Conservation (phyloP, 176 grass and related monocot species). For the Zea mays region DNA sequence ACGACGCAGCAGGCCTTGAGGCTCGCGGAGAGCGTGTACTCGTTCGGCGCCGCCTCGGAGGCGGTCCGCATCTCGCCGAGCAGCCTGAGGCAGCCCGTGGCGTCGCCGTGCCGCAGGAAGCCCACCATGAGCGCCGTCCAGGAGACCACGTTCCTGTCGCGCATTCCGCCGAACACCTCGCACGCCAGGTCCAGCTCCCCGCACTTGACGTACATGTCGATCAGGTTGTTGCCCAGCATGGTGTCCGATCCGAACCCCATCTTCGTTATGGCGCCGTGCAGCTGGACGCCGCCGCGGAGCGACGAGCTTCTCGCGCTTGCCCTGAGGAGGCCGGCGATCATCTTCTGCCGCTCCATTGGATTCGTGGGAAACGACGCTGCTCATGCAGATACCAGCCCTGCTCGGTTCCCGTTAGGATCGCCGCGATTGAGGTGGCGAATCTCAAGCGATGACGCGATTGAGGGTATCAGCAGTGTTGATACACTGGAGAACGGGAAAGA, state of each 20-base stretch:
- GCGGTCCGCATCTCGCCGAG: conserved; percentile 24
- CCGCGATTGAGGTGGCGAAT: background rate
- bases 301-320: conserved; percentile 18
- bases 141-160: conserved; percentile 46
- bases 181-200: conserved; percentile 3
- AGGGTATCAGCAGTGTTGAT: background rate
- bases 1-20: conserved; percentile 44
- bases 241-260: conserved; percentile 44
- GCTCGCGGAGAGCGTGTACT: conserved; percentile 52
- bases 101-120: conserved; percentile 41
- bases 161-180: conserved; percentile 52
- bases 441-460: background rate
- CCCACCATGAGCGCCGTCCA: conserved; percentile 65
- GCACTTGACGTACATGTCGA: conserved; percentile 63
- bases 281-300: conserved; percentile 41
- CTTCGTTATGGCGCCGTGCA: conserved; percentile 36
- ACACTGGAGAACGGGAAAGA: conserved; percentile 28
- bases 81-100: conserved; percentile 27
- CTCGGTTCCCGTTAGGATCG: background rate
- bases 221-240: conserved; percentile 47
- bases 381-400: conserved; percentile 7
- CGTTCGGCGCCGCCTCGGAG: conserved; percentile 38
- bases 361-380: background rate
- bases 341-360: conserved; percentile 44
- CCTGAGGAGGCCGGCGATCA: conserved; percentile 49